Percentiles rank a stretch among this genome's conserved stretches.
phyloP scores from a whole-genome alignment of 176 grass and related monocot species.

The Miscanthus lutarioriparius region DNA sequence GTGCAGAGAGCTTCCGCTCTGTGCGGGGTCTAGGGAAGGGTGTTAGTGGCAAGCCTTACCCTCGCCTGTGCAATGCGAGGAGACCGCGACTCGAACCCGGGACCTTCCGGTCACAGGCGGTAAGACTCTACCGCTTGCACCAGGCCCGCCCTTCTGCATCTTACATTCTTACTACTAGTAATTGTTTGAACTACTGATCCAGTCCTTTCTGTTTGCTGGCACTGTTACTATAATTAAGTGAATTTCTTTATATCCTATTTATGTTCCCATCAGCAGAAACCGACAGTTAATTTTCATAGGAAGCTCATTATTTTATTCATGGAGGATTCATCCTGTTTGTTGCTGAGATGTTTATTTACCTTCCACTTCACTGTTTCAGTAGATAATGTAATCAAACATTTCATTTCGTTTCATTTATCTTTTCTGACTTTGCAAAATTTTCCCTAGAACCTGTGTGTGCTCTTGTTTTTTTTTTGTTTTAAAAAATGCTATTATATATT shows the following conservation, averaged over 20 bases:
- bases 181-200: not conserved
- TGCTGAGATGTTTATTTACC: not conserved
- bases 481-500: not conserved
- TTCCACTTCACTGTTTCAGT: not conserved
- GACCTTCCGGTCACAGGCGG: too few relatives aligned
- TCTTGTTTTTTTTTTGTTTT: not conserved
- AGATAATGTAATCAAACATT: not conserved
- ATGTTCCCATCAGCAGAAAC: not conserved
- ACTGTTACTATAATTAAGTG: not conserved
- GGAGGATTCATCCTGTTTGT: not conserved
- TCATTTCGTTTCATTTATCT: conserved; percentile 6
- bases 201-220: conserved; percentile 1
- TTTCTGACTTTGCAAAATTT: not conserved
- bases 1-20: too few relatives aligned
- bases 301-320: not conserved
- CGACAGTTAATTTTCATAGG: not conserved
- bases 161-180: not conserved
- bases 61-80: too few relatives aligned
- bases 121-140: too few relatives aligned
- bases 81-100: too few relatives aligned
- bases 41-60: too few relatives aligned
- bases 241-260: not conserved
- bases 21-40: too few relatives aligned
- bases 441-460: not conserved
- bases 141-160: too few relatives aligned